phyloP scores from a whole-genome alignment of 768 basidiomycete genomes.

The Hypholoma sublateritium region DNA sequence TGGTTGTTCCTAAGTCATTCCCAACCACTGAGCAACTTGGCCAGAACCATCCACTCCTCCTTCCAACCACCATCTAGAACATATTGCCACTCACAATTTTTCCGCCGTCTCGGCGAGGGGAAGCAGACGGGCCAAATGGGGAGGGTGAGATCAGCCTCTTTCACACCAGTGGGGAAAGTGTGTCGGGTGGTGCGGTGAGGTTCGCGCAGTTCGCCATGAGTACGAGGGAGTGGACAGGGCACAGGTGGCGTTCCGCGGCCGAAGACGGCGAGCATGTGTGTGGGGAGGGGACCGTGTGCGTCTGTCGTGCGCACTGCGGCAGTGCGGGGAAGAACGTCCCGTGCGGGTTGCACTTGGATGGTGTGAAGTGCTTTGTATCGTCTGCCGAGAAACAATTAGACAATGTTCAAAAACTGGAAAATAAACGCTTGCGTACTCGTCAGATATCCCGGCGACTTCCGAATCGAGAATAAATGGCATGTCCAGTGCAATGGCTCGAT shows the following conservation, averaged over 20 bases:
- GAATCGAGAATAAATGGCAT: conserved; percentile 53
- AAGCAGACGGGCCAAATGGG: too few relatives aligned
- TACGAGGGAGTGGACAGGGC: conserved; percentile 69
- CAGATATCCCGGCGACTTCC: conserved; percentile 44
- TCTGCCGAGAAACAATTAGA: conserved; percentile 22
- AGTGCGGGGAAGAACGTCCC: conserved; percentile 40
- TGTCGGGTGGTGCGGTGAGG: conserved; percentile 54
- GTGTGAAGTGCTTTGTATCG: conserved; percentile 38
- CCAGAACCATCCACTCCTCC: background rate
- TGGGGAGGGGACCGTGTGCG: conserved; percentile 35
- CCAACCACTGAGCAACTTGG: too few relatives aligned
- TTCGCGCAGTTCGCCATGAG: conserved; percentile 69
- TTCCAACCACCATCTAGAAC: background rate
- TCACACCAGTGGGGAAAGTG: too few relatives aligned
- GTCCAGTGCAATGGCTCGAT: conserved; percentile 50
- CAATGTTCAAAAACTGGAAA: background rate
- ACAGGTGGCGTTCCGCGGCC: conserved; percentile 32
- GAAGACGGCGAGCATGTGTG: conserved; percentile 54
- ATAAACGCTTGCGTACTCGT: conserved; percentile 31
- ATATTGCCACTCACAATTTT: background rate
- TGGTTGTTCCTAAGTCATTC: background rate
- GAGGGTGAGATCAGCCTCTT: too few relatives aligned
- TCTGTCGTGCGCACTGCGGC: conserved; percentile 40
- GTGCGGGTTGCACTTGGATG: conserved; percentile 30
- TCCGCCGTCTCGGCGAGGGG: too few relatives aligned